These are phyloP conservation scores for Penicillium steckii DNA, from an alignment of 495 filamentous ascomycete species.

Conservation along the genomic window DNA sequence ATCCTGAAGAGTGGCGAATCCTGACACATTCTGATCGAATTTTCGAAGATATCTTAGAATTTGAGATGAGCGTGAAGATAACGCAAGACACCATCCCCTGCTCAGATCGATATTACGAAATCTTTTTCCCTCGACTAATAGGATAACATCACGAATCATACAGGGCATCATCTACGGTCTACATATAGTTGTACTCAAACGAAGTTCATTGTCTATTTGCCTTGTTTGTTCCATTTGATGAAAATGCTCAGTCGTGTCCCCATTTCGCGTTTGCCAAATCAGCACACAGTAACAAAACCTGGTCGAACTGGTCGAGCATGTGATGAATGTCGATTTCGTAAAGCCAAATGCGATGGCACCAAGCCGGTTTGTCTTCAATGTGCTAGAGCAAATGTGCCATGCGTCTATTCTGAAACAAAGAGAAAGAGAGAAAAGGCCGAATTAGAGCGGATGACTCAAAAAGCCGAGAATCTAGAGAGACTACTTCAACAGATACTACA, in stretches of 20 bases:
- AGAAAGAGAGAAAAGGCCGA: not conserved
- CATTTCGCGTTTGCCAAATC: not conserved
- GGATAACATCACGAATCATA: not conserved
- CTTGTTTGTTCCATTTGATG: not conserved
- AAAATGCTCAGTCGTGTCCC: not conserved
- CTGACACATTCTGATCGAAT: not conserved
- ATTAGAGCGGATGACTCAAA: not conserved
- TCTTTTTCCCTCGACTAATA: not conserved
- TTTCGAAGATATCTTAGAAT: not conserved
- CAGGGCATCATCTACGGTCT: not conserved
- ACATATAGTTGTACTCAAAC: not conserved
- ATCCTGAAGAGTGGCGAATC: not conserved
- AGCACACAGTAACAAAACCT: not conserved
- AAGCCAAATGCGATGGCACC: not conserved
- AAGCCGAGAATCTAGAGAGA: not conserved
- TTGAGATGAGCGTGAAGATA: not conserved
- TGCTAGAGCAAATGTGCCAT: not conserved
- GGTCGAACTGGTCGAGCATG: not conserved
- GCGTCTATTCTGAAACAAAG: not conserved
- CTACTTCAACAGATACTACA: not conserved
- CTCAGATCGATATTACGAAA: not conserved
- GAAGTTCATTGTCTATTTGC: too few species aligned
- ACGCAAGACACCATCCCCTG: not conserved
- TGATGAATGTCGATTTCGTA: not conserved
- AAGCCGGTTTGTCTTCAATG: not conserved